phyloP scores from a whole-genome alignment of 192 early-diverging fungal species.

The Backusella mclennaniae region DNA sequence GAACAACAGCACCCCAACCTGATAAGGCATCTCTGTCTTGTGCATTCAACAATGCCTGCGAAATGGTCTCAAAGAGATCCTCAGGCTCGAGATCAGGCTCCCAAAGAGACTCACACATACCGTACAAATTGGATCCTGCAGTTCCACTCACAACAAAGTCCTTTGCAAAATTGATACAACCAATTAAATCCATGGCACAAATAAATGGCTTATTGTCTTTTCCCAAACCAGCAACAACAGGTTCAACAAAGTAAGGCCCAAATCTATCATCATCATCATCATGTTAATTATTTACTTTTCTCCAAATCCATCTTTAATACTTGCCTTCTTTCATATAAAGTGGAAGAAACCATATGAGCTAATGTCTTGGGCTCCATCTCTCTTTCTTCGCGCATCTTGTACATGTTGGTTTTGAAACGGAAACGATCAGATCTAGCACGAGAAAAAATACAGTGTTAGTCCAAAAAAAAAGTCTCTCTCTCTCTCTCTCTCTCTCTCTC shows the following conservation, averaged over 20 bases:
- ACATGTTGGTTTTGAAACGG: slow-evolving; percentile 93
- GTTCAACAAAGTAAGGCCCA: slow-evolving; percentile 94
- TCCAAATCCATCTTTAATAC: neutral
- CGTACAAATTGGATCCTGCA: slow-evolving; percentile 81
- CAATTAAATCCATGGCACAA: slow-evolving; percentile 93
- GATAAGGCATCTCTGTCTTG: slow-evolving; percentile 92
- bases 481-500: too few species aligned
- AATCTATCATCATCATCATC: slow-evolving; percentile 61
- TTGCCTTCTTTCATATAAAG: slow-evolving; percentile 90
- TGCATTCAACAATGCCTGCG: slow-evolving; percentile 91
- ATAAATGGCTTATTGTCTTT: slow-evolving; percentile 90
- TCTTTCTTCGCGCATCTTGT: slow-evolving; percentile 93
- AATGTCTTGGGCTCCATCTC: slow-evolving; percentile 94
- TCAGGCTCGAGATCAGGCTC: slow-evolving; percentile 97
- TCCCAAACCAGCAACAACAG: slow-evolving; percentile 93
- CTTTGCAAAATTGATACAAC: slow-evolving; percentile 87
- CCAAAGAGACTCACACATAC: slow-evolving; percentile 97
- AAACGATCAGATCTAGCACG: slow-evolving; percentile 75
- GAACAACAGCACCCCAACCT: slow-evolving; percentile 97
- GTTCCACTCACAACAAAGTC: slow-evolving; percentile 97
- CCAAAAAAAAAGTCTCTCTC: neutral
- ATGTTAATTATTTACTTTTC: too few species aligned
- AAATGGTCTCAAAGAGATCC: slow-evolving; percentile 96
- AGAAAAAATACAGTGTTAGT: too few species aligned
- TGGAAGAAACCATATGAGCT: slow-evolving; percentile 90